phyloP scores from a whole-genome alignment of 352 stramenopile species.

The Globisporangium recalcitrans region DNA sequence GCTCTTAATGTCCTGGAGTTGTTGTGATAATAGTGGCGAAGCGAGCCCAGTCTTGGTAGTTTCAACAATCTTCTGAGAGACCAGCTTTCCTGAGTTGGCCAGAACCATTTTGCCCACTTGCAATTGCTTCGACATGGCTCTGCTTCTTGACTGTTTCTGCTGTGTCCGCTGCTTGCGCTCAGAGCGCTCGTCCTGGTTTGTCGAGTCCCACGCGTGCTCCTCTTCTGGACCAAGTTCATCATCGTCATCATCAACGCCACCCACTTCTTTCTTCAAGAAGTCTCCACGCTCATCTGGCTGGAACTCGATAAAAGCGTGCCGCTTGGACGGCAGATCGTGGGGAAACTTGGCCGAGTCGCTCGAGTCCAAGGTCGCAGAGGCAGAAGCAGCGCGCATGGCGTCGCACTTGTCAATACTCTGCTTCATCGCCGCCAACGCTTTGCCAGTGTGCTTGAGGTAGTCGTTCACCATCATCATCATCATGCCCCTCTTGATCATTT shows the following conservation, averaged over 20 bases:
- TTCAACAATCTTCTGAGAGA: background rate
- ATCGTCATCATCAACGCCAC: background rate
- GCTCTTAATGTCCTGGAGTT: background rate
- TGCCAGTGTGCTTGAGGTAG: conserved; percentile 34
- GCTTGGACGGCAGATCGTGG: background rate
- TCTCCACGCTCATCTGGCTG: background rate
- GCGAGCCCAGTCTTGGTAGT: background rate
- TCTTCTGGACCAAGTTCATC: background rate
- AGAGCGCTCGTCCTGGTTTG: background rate
- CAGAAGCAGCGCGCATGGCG: conserved; percentile 1
- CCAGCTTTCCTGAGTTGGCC: background rate
- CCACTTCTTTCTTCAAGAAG: background rate
- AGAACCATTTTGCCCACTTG: background rate
- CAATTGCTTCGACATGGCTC: background rate
- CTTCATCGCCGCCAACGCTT: conserved; percentile 19
- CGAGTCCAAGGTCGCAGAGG: background rate
- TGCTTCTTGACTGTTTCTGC: background rate
- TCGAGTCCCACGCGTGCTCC: background rate
- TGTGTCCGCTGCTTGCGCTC: background rate
- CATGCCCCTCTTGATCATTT: background rate
- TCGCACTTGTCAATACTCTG: conserved; percentile 7
- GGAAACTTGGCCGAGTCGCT: background rate
- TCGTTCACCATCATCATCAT: conserved; percentile 34
- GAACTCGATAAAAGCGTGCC: conserved; percentile 1
- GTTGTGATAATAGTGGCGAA: background rate